phyloP scores from a whole-genome alignment of 2,329 filamentous ascomycete genomes.

The Neocucurbitaria cava region DNA sequence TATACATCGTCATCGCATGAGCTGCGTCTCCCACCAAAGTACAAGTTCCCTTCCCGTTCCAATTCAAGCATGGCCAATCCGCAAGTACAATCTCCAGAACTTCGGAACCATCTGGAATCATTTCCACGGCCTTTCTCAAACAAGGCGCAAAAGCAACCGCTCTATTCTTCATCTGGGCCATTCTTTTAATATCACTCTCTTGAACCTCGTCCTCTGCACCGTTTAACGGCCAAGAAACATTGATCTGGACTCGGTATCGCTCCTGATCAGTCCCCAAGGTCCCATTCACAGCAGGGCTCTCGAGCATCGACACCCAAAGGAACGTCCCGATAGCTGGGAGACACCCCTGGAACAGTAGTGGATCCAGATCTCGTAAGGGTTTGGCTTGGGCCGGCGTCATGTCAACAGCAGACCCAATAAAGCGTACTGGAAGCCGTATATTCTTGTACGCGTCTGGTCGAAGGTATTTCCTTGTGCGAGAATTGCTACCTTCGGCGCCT shows the following conservation, averaged over 20 bases:
- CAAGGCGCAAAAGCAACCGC: no score
- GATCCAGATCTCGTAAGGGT: constrained; percentile 15
- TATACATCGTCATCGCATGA: constrained; percentile 17
- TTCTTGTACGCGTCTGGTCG: neutral
- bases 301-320: constrained; percentile 11
- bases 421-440: constrained; percentile 7
- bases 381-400: constrained; percentile 11
- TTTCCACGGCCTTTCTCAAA: no score
- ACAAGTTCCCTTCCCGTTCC: neutral
- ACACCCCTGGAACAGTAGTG: constrained; percentile 21
- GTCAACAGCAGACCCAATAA: constrained; percentile 17
- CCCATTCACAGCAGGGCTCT: neutral
- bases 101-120: neutral
- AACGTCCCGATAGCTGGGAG: constrained; percentile 8
- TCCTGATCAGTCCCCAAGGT: no score
- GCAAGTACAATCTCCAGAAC: neutral
- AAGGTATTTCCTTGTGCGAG: constrained; percentile 1
- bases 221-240: no score
- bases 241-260: no score
- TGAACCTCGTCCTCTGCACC: no score
- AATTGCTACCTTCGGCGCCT: constrained; percentile 18
- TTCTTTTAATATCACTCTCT: no score
- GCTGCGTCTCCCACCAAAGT: constrained; percentile 11
- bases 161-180: no score
- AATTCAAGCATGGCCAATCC: neutral